phyloP scores from a whole-genome alignment of 192 early-diverging fungal genomes.

The Lobosporangium transversale region DNA sequence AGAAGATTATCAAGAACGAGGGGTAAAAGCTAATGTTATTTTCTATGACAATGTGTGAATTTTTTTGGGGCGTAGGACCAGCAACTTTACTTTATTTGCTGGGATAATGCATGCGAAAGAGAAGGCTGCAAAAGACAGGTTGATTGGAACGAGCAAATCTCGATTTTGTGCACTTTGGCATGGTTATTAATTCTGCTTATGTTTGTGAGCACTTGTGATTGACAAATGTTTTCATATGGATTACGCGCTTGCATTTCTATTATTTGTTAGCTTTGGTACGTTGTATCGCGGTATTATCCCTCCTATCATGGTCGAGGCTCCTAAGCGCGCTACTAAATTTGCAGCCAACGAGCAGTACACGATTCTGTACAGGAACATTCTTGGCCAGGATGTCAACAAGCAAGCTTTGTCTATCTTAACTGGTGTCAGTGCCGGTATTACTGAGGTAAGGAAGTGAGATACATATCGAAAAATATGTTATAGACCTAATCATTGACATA shows the following conservation, averaged over 20 bases:
- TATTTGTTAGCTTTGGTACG: slow-evolving; percentile 55
- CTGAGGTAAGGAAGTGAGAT: slow-evolving; percentile 66
- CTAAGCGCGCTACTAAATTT: slow-evolving; percentile 98
- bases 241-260: too few species aligned
- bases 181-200: not conserved
- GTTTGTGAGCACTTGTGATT: slow-evolving; percentile 11
- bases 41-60: slow-evolving; percentile 18
- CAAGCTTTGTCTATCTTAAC: slow-evolving; percentile 84
- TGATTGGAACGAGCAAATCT: too few species aligned
- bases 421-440: slow-evolving; percentile 90
- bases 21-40: slow-evolving; percentile 58
- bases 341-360: slow-evolving; percentile 91
- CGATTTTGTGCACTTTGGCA: not conserved
- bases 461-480: slow-evolving; percentile 7
- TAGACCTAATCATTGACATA: too few species aligned
- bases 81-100: too few species aligned
- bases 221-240: slow-evolving; percentile 16
- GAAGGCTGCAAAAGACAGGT: too few species aligned
- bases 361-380: slow-evolving; percentile 72
- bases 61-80: too few species aligned
- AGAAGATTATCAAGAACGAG: slow-evolving; percentile 92
- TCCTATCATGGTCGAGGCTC: slow-evolving; percentile 97
- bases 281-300: slow-evolving; percentile 95
- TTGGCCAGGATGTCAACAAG: slow-evolving; percentile 77
- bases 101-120: too few species aligned